Conservation (phyloP, 805 yeast species). For the Kuraishia piskuri region DNA sequence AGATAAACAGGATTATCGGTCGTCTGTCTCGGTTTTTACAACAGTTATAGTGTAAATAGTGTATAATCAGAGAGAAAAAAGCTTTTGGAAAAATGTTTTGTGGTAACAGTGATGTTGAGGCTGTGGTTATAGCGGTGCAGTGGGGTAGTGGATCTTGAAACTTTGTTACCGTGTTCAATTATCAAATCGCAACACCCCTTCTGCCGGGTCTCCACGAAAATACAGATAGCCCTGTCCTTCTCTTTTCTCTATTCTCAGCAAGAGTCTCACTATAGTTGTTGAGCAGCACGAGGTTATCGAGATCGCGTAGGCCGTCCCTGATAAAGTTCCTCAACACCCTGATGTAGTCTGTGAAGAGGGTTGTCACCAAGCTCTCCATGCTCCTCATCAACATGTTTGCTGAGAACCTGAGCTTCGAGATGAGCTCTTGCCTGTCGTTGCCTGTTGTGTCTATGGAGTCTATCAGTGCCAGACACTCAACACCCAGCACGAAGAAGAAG, state of each 20-base stretch:
- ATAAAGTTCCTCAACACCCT: background rate
- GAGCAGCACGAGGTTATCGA: slow-evolving; percentile 4
- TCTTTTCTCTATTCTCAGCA: background rate
- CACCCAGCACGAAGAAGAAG: slow-evolving; percentile 5
- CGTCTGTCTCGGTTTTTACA: no score
- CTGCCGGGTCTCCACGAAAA: slow-evolving; percentile 3
- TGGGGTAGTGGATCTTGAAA: no score
- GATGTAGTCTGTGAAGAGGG: slow-evolving; percentile 1
- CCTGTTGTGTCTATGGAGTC: slow-evolving; percentile 2
- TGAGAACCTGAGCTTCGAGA: background rate
- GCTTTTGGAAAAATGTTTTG: no score
- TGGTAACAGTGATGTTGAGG: no score
- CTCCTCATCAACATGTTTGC: background rate
- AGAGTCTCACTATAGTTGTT: slow-evolving; percentile 3
- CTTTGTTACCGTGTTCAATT: no score
- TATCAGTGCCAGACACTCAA: slow-evolving; percentile 4
- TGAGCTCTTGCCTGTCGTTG: background rate
- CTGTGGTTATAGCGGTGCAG: no score
- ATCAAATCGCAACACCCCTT: slow-evolving; percentile 2
- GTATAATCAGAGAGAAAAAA: no score
- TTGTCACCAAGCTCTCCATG: background rate
- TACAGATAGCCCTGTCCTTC: slow-evolving; percentile 1
- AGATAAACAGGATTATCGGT: no score
- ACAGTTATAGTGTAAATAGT: no score
- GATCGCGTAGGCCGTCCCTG: slow-evolving; percentile 5